Evolutionary conservation across 2,329 filamentous ascomycete species (phyloP).

Genomic region (Sclerotinia minor): DNA sequence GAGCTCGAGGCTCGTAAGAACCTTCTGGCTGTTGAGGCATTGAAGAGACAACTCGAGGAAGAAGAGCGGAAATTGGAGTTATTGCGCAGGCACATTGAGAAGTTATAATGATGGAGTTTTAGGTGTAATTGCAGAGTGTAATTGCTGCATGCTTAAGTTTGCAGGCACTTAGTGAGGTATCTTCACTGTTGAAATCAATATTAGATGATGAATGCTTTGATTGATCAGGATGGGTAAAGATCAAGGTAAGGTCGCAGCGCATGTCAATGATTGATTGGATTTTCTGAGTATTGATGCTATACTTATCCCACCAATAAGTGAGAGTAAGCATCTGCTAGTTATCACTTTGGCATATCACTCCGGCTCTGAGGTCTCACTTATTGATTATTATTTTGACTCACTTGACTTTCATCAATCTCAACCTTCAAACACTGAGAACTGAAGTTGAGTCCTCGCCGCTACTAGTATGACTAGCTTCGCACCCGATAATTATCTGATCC

Average conservation of each 20-base stretch:
- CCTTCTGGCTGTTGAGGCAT: not conserved
- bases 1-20: not conserved
- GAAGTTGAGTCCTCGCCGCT: not conserved
- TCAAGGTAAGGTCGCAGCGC: not conserved
- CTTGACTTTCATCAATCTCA: not conserved
- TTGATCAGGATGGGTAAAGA: not conserved
- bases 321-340: not conserved
- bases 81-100: not conserved
- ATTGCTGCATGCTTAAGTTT: not conserved
- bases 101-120: not conserved
- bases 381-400: not conserved
- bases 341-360: not conserved
- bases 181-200: not conserved
- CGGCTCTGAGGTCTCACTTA: not conserved
- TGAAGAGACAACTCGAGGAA: not conserved
- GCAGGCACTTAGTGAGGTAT: too few species aligned
- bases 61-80: not conserved
- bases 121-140: not conserved
- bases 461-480: not conserved
- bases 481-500: too few species aligned
- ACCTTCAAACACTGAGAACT: too few species aligned
- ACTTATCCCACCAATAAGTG: too few species aligned
- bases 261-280: not conserved
- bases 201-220: not conserved
- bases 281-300: not conserved